Evolutionary conservation across 1,284 basidiomycete species (phyloP).

Genomic region (Leccinum laetum): DNA sequence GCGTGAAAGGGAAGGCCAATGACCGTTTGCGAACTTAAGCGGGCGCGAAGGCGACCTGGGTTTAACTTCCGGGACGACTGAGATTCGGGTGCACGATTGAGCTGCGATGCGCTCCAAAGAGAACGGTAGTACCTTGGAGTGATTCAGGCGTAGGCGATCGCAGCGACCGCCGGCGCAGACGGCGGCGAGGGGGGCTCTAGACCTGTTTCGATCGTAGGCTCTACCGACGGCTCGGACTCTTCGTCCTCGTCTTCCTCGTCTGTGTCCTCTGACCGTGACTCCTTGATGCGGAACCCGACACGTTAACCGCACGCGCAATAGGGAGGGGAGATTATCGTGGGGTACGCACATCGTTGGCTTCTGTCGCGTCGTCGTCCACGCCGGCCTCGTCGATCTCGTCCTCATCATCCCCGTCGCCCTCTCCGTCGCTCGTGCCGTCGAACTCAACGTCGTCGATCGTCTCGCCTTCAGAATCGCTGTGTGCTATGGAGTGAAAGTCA

Average conservation of each 20-base stretch:
- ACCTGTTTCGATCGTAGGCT: conserved; percentile 21
- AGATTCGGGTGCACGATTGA: conserved; percentile 12
- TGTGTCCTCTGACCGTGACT: conserved; percentile 52
- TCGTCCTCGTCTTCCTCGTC: conserved; percentile 59
- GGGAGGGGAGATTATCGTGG: background rate
- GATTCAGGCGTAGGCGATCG: conserved; percentile 30
- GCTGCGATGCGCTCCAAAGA: conserved; percentile 1
- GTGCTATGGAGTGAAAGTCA: conserved; percentile 40
- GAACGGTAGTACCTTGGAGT: conserved; percentile 24
- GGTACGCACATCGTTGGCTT: conserved; percentile 60
- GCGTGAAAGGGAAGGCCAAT: conserved; percentile 36
- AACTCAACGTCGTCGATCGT: conserved; percentile 55
- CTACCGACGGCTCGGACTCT: conserved; percentile 34
- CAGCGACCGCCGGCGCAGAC: conserved; percentile 23
- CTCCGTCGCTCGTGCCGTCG: conserved; percentile 49
- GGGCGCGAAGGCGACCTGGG: conserved; percentile 59
- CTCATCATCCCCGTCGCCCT: conserved; percentile 38
- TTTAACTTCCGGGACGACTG: conserved; percentile 37
- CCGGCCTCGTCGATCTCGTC: conserved; percentile 53
- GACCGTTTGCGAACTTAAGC: conserved; percentile 52
- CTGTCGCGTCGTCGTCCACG: conserved; percentile 55
- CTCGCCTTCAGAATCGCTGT: conserved; percentile 68
- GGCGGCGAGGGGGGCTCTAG: conserved; percentile 22
- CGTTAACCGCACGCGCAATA: conserved; percentile 8
- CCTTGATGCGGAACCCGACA: conserved; percentile 32